Base-by-base conservation (phyloP, 257 asterid species). In the Solanum ossicruentum region DNA sequence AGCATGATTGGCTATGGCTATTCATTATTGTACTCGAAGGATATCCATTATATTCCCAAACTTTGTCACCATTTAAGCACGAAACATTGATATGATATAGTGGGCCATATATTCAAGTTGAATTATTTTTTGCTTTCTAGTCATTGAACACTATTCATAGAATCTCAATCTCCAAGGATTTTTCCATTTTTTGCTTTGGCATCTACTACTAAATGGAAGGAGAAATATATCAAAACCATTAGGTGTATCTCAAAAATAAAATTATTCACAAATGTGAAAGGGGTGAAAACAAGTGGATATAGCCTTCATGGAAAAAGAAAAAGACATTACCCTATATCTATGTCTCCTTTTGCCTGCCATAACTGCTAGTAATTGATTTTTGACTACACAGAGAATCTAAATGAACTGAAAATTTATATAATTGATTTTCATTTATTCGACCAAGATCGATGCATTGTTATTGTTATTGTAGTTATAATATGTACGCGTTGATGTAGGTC, bases 91-190 rank as follows among this genome's bases (percentile, higher is more conserved):
- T 77, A 21, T 23, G 63, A 52, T 58, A 60, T 72, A 70, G 89
- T 71, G 89, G 89, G 58, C 85, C 84, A 20, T 58, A 0, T 61
- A 12, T 61, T 52, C 43, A 81, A 89, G 86, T 82, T 85, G 90
- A 88, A 87, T 91, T 88, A 88, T 89, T 88, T 72, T 84, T 83
- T 85, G 73, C 90, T 91, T 91, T 91, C 90, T 88, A 84, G 92
- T 91, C 93, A 91, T 86, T 87, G 86, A 89, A 88, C 93, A 91
- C 90, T 91, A 86, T 72, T 69, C 85, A 77, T 55, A 86, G 91
- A 86, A 90, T 89, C 91, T 88, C 83, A 83, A 85, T 85, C 83
- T 49, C 56, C 60, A 70, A 54, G 87, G 58, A 85, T 87, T 70
- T 56, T 72, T 49, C 83, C 11, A 9, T 61, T 67, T 84, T 66